Evolutionary conservation across 345 rosid genomes (phyloP).

Genomic region (Aurinia saxatilis): DNA sequence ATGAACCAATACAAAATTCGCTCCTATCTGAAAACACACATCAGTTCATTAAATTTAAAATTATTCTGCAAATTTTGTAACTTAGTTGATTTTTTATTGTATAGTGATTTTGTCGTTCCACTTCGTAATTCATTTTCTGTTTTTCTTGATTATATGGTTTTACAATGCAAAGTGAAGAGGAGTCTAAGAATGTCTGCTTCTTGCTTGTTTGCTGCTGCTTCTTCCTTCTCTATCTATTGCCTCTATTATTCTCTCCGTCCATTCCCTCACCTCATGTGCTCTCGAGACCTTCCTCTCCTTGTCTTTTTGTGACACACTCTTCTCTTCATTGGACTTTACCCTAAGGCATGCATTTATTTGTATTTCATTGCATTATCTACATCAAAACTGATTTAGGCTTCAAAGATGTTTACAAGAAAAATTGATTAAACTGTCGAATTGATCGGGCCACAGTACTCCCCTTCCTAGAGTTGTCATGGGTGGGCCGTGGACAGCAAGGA

Average conservation of each 20-base stretch:
- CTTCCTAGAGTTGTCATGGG: not conserved
- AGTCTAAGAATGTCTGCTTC: not conserved
- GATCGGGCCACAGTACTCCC: not conserved
- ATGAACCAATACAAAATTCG: too few species aligned
- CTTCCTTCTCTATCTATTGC: too few species aligned
- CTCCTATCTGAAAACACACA: too few species aligned
- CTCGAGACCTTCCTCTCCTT: not conserved
- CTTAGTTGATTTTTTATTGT: too few species aligned
- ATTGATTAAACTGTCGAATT: conserved; percentile 9
- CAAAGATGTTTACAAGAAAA: not conserved
- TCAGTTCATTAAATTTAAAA: too few species aligned
- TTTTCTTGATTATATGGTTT: too few species aligned
- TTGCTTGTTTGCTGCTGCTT: too few species aligned
- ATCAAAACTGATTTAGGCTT: not conserved
- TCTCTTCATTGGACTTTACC: conserved; percentile 15
- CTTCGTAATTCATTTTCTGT: too few species aligned
- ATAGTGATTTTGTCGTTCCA: too few species aligned
- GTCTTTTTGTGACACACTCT: conserved; percentile 9
- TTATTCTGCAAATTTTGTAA: too few species aligned
- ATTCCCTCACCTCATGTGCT: conserved; percentile 22
- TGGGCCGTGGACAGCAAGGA: conserved; percentile 22
- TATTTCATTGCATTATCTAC: not conserved
- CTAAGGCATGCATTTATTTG: not conserved
- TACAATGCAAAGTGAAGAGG: too few species aligned
- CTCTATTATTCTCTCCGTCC: conserved; percentile 11